Evolutionary conservation across 192 early-diverging fungal genomes (phyloP), one percentile per base, ranked within the genome.

Genomic region (Backusella parvicylindrica): DNA sequence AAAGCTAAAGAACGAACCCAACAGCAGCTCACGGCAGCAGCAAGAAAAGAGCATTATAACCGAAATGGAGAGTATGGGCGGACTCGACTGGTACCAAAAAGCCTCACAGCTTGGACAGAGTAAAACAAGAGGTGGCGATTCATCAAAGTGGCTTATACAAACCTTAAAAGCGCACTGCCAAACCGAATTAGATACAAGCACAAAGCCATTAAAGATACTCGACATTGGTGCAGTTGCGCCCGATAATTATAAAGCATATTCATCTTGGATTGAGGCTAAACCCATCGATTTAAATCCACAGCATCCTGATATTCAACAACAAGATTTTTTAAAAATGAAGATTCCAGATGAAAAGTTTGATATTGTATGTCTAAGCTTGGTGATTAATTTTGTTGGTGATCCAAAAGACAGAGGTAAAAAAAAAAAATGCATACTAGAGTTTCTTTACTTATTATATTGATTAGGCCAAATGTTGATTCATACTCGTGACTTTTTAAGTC

Each of bases 241-340:
- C 7, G 80, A 86, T 23, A 95, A 95, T 68, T 97, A 97, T 56
- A 79, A 81, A 9, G 85, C 86, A 38, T 87, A 93, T 70, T 31
- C 79, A 9, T 68, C 82, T 5, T 95, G 90, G 91, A 90, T 96
- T 68, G 71, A 89, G 12, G 86, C 88, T n/a, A 82, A 84, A 15
- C 91, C 92, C 0, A 96, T 97, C 72, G 96, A 97, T 78, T 86
- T 97, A 64, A 95, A 97, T 70, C 91, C 94, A 1, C 96, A 97
- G 72, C 84, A 91, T 66, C 85, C 84, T 0, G 75, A 81, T 2
- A 93, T 97, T 31, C 78, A 82, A 31, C 84, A 92, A 71, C 95
- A 95, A 72, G 96, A 97, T 77, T 95, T 96, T 86, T 84, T 97
- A 35, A 89, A 91, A 38, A 90, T 91, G 77, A 83, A 86, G 11